phyloP scores from a whole-genome alignment of 345 rosid species.

The Streptanthus diversifolius region DNA sequence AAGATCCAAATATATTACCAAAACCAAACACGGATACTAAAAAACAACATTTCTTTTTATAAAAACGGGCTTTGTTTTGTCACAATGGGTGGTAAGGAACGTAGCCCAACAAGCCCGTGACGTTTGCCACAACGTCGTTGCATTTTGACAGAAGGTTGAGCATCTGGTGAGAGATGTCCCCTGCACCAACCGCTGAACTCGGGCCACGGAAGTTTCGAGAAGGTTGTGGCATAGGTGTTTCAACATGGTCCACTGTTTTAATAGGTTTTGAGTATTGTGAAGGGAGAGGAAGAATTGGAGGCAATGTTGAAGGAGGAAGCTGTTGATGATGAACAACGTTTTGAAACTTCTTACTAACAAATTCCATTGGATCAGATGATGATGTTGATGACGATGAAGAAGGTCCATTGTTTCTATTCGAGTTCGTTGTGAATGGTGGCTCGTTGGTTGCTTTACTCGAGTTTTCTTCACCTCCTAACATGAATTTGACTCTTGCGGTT shows the following conservation, averaged over 20 bases:
- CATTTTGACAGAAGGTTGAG: slow-evolving; percentile 84
- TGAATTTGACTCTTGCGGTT: slow-evolving; percentile 81
- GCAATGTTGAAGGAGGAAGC: slow-evolving; percentile 39
- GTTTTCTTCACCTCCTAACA: slow-evolving; percentile 83
- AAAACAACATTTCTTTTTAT: neutral
- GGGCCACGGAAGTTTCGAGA: slow-evolving; percentile 20
- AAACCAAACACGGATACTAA: slow-evolving; percentile 14
- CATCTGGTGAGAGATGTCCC: slow-evolving; percentile 95
- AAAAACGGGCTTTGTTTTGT: slow-evolving; percentile 25
- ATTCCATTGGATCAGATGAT: slow-evolving; percentile 71
- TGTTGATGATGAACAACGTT: slow-evolving; percentile 50
- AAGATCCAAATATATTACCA: slow-evolving; percentile 18
- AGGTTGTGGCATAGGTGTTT: slow-evolving; percentile 27
- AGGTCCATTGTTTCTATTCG: slow-evolving; percentile 45
- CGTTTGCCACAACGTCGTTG: slow-evolving; percentile 81
- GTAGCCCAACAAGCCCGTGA: slow-evolving; percentile 79
- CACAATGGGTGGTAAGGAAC: slow-evolving; percentile 95
- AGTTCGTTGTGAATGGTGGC: slow-evolving; percentile 32
- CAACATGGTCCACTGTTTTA: slow-evolving; percentile 32
- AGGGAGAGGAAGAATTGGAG: slow-evolving; percentile 54
- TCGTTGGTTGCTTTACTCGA: slow-evolving; percentile 28
- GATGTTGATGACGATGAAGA: slow-evolving; percentile 49
- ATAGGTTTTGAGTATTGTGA: slow-evolving; percentile 46
- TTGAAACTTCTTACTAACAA: slow-evolving; percentile 87
- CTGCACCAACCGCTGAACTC: slow-evolving; percentile 21